Conservation (phyloP, 1,284 basidiomycete species). For the Bondarzewia mesenterica region DNA sequence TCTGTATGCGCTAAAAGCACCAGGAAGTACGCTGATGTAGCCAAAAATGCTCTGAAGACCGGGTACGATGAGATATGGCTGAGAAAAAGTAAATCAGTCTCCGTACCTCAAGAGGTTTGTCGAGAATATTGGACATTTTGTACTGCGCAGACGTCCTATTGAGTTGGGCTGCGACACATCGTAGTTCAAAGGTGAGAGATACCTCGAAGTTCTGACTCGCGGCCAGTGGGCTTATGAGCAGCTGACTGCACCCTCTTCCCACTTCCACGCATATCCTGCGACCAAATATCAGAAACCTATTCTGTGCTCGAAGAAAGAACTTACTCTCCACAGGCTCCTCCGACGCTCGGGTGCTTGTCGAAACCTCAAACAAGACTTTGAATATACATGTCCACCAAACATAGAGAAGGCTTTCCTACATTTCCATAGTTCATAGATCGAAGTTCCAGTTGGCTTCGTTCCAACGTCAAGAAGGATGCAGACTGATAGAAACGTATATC, state of each 20-base stretch:
- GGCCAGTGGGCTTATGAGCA: conserved; percentile 82
- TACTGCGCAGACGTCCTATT: conserved; percentile 36
- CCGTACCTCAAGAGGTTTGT: conserved; percentile 80
- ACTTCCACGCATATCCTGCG: conserved; percentile 77
- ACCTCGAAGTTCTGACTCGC: conserved; percentile 89
- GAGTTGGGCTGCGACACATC: conserved; percentile 1
- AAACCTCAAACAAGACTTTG: conserved; percentile 41
- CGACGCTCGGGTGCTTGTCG: conserved; percentile 84
- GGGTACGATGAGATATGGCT: conserved; percentile 2
- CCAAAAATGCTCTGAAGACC: conserved; percentile 71
- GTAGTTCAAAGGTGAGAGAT: conserved; percentile 10
- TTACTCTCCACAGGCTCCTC: conserved; percentile 91
- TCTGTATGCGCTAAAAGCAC: conserved; percentile 89
- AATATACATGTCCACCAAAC: neutral
- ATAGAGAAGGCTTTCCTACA: conserved; percentile 31
- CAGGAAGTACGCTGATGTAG: conserved; percentile 84
- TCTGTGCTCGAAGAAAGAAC: conserved; percentile 19
- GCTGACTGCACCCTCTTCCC: conserved; percentile 69
- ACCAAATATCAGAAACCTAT: neutral
- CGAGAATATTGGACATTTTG: conserved; percentile 90
- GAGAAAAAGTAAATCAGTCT: conserved; percentile 5
- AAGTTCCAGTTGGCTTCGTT: conserved; percentile 89
- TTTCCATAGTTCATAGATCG: conserved; percentile 95
- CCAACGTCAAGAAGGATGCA: conserved; percentile 88
- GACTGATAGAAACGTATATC: conserved; percentile 34